Percentiles rank a stretch among this genome's conserved stretches.
These are phyloP conservation scores for Penicillium griseofulvum DNA, from an alignment of 2,329 filamentous ascomycete genomes.

Conservation along the genomic window DNA sequence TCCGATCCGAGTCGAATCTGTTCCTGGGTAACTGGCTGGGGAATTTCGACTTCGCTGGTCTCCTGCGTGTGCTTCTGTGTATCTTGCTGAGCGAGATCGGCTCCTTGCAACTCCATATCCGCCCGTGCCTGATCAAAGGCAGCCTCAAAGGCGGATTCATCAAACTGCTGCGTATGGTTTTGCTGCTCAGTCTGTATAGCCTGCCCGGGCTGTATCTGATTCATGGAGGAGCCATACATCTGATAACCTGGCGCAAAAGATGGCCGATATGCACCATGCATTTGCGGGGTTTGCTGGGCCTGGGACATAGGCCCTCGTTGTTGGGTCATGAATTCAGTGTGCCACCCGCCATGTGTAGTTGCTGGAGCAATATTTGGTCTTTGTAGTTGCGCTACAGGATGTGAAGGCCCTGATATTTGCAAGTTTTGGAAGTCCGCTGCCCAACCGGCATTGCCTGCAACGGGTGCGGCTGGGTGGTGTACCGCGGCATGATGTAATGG, in stretches of 20 bases:
- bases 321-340: constrained; percentile 58
- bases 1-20: constrained; percentile 45
- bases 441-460: constrained; percentile 35
- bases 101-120: constrained; percentile 34
- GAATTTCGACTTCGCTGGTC: constrained; percentile 16
- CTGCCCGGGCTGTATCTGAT: constrained; percentile 27
- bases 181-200: constrained; percentile 21
- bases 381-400: constrained; percentile 50
- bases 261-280: constrained; percentile 27
- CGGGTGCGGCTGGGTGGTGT: constrained; percentile 11
- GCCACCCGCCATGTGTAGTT: constrained; percentile 51
- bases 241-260: constrained; percentile 28
- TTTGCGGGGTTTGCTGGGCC: constrained; percentile 14
- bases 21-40: constrained; percentile 18
- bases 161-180: constrained; percentile 34
- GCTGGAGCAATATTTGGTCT: constrained; percentile 40
- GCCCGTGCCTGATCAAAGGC: constrained; percentile 44
- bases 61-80: constrained; percentile 14
- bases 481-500: constrained; percentile 26
- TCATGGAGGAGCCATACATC: constrained; percentile 24
- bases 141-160: constrained; percentile 47
- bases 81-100: constrained; percentile 16
- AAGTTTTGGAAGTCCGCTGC: constrained; percentile 49
- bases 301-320: constrained; percentile 26
- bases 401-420: constrained; percentile 39